A percentile compares a stretch with the other conserved stretches of the same genome.
Evolutionary conservation across 768 basidiomycete species (phyloP).

Genomic region (Collybiopsis luxurians): DNA sequence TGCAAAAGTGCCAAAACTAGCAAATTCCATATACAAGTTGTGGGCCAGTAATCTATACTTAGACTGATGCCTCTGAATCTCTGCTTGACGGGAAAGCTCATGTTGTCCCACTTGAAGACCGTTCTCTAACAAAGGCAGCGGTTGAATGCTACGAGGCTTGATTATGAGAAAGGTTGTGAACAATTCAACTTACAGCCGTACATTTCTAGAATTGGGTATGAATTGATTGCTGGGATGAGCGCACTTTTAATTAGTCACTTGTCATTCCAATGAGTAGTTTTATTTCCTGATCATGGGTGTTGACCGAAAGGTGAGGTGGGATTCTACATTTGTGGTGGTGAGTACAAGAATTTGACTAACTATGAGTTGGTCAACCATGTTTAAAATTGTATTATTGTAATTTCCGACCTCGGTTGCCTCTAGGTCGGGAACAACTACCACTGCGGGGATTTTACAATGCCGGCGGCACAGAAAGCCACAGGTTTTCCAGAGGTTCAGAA

Average conservation of each 20-base stretch:
- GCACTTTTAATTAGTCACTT: no score
- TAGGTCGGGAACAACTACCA: constrained; percentile 28
- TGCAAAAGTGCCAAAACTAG: no score
- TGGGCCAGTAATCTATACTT: no score
- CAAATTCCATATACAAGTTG: no score
- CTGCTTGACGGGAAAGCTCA: no score
- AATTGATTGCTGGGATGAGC: no score
- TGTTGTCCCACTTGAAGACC: constrained; percentile 24
- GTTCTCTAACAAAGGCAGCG: constrained; percentile 27
- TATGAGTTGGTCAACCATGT: constrained; percentile 37
- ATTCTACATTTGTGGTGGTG: no score
- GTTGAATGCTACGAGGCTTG: neutral
- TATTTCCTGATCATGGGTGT: constrained; percentile 29
- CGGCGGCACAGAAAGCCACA: no score
- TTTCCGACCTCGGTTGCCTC: constrained; percentile 30
- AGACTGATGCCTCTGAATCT: no score
- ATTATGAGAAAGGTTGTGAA: neutral
- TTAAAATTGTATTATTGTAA: constrained; percentile 33
- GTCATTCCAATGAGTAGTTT: constrained; percentile 4
- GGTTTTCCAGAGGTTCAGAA: no score
- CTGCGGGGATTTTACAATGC: no score
- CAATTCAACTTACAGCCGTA: constrained; percentile 12
- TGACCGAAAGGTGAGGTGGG: constrained; percentile 25
- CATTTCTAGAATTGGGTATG: constrained; percentile 15
- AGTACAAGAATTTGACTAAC: no score